phyloP scores from a whole-genome alignment of 2,329 filamentous ascomycete species.

The Penicillium italicum region DNA sequence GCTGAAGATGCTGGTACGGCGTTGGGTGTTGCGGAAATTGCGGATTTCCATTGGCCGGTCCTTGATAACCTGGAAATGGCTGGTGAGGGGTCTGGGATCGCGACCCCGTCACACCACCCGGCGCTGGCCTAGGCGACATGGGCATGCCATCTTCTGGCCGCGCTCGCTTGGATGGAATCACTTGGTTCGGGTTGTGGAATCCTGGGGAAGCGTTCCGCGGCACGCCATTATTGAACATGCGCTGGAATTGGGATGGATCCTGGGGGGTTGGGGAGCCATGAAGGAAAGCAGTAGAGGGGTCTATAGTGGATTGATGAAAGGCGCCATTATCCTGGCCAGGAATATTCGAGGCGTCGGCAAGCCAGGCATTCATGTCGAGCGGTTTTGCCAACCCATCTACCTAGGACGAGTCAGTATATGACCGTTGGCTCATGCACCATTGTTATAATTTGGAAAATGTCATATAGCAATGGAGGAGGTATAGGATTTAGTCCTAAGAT shows the following conservation, averaged over 20 bases:
- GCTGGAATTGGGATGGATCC: conserved; percentile 53
- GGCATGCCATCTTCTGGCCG: conserved; percentile 81
- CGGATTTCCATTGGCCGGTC: conserved; percentile 59
- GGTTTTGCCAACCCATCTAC: conserved; percentile 47
- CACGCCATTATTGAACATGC: conserved; percentile 71
- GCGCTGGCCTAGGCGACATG: conserved; percentile 73
- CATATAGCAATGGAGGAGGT: background rate
- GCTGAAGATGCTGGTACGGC: conserved; percentile 77
- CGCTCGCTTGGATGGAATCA: conserved; percentile 86
- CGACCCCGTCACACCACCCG: conserved; percentile 71
- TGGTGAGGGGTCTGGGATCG: conserved; percentile 91
- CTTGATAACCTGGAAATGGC: conserved; percentile 67
- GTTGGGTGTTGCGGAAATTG: conserved; percentile 59
- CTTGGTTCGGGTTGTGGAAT: conserved; percentile 72
- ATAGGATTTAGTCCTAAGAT: background rate
- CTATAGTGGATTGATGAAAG: conserved; percentile 45
- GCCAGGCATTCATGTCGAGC: conserved; percentile 53
- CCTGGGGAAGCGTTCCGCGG: conserved; percentile 79
- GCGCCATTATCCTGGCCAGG: conserved; percentile 49
- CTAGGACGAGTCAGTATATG: conserved; percentile 19
- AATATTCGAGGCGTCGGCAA: conserved; percentile 47
- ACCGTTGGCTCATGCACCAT: conserved; percentile 13
- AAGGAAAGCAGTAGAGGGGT: conserved; percentile 48
- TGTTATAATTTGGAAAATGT: conserved; percentile 12
- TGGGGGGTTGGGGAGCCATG: conserved; percentile 46